phyloP scores from a whole-genome alignment of 2,329 filamentous ascomycete species.

The Leptosphaerulina australis region DNA sequence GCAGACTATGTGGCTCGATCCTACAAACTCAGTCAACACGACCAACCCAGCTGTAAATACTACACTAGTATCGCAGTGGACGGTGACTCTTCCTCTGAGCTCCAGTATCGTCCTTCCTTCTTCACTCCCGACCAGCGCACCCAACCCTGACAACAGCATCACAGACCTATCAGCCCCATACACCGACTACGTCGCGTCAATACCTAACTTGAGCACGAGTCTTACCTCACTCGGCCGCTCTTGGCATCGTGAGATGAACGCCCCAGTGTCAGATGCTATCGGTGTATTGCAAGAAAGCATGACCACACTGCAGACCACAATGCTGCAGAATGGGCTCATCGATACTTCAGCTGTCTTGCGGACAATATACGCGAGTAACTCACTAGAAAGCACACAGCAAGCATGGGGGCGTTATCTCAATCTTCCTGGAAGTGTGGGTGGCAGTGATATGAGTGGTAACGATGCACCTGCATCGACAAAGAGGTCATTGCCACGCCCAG shows the following conservation, averaged over 20 bases:
- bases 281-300: slow-evolving; percentile 38
- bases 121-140: slow-evolving; percentile 18
- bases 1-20: slow-evolving; percentile 30
- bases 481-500: slow-evolving; percentile 12
- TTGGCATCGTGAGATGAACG: slow-evolving; percentile 49
- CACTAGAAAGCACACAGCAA: slow-evolving; percentile 39
- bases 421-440: slow-evolving; percentile 27
- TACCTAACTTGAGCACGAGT: slow-evolving; percentile 37
- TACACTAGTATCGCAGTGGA: slow-evolving; percentile 14
- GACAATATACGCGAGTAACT: slow-evolving; percentile 44
- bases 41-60: slow-evolving; percentile 10
- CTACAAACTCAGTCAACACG: slow-evolving; percentile 11
- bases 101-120: slow-evolving; percentile 22
- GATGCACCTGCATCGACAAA: background rate
- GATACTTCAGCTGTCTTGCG: slow-evolving; percentile 37
- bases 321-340: slow-evolving; percentile 37
- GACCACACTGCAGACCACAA: slow-evolving; percentile 36
- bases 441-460: background rate
- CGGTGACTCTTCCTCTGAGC: slow-evolving; percentile 26
- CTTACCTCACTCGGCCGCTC: slow-evolving; percentile 40
- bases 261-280: slow-evolving; percentile 42
- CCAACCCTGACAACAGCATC: slow-evolving; percentile 23
- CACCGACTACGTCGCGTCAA: slow-evolving; percentile 38
- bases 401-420: slow-evolving; percentile 45
- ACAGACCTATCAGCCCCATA: slow-evolving; percentile 33